Evolutionary conservation across 176 grass and related monocot genomes (phyloP).

Genomic region (Hordeum vulgare): MorexV3_pseudomolecules_assembly NC_058524.1:603998604-603999103

Average conservation of each 20-base stretch:
- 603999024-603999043: constrained; percentile 47
- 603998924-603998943: constrained; percentile 54
- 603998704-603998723: constrained; percentile 64
- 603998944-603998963: constrained; percentile 30
- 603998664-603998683: neutral
- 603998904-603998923: neutral
- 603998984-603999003: constrained; percentile 36
- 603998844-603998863: too few relatives aligned
- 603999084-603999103: constrained; percentile 43
- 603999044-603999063: constrained; percentile 39
- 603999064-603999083: constrained; percentile 39
- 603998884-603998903: too few relatives aligned
- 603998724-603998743: constrained; percentile 51
- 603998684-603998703: constrained; percentile 46
- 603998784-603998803: neutral
- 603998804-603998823: constrained; percentile 5
- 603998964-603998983: constrained; percentile 58
- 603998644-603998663: neutral
- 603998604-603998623: too few relatives aligned
- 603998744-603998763: constrained; percentile 43
- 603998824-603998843: too few relatives aligned
- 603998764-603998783: constrained; percentile 8
- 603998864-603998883: neutral
- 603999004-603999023: constrained; percentile 40
- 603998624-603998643: too few relatives aligned